Conservation (phyloP, 805 yeast genomes). For the Wickerhamiella dianesei region DNA sequence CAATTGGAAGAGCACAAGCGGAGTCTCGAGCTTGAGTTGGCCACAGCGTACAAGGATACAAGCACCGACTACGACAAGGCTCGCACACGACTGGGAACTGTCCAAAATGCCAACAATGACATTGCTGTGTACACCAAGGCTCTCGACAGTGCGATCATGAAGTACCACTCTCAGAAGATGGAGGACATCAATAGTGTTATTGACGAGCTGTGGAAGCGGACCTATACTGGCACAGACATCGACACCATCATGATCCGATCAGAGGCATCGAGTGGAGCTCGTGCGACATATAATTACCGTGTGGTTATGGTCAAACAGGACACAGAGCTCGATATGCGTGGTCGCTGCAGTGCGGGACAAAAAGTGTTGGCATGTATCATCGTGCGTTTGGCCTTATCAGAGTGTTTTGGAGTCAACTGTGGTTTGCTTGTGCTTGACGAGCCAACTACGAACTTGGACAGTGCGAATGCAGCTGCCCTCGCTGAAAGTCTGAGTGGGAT, state of each 20-base stretch:
- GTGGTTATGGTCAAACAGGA: conserved; percentile 92
- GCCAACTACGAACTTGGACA: conserved; percentile 92
- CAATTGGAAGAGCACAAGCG: conserved; percentile 65
- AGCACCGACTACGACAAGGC: conserved; percentile 51
- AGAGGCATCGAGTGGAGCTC: conserved; percentile 47
- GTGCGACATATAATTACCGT: conserved; percentile 70
- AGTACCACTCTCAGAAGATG: conserved; percentile 83
- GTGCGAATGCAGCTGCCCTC: conserved; percentile 73
- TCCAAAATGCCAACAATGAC: conserved; percentile 65
- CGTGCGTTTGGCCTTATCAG: conserved; percentile 82
- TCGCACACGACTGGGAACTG: conserved; percentile 64
- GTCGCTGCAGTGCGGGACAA: conserved; percentile 96
- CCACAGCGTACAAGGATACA: conserved; percentile 57
- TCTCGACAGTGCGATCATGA: conserved; percentile 85
- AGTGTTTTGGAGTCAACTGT: conserved; percentile 87
- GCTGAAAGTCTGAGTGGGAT: conserved; percentile 69
- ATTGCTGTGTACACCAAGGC: conserved; percentile 70
- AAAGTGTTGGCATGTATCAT: conserved; percentile 86
- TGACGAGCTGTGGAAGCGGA: conserved; percentile 85
- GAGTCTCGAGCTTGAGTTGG: conserved; percentile 43
- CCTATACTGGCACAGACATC: conserved; percentile 91
- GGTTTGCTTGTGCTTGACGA: conserved; percentile 95
- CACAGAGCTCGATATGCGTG: conserved; percentile 92
- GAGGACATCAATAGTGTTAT: conserved; percentile 75
- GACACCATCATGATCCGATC: conserved; percentile 79